These are phyloP conservation scores for Colletotrichum sp. DNA, from an alignment of 2,329 filamentous ascomycete genomes.

Conservation along the genomic window DNA sequence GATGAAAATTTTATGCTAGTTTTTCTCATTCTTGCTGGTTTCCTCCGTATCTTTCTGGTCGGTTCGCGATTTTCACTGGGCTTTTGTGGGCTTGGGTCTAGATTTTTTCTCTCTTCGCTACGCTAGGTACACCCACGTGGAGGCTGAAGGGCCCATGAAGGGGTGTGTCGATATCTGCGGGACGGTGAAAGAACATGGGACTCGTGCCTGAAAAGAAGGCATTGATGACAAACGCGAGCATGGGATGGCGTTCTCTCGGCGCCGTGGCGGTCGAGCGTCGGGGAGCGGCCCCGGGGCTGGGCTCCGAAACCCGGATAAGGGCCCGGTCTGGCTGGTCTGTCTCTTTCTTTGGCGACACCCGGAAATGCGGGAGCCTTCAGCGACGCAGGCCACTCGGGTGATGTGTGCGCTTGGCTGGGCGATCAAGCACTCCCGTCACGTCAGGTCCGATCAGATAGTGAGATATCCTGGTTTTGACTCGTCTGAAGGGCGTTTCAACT, in stretches of 20 bases:
- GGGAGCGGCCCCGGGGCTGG: background rate
- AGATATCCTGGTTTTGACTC: background rate
- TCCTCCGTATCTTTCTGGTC: background rate
- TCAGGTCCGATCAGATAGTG: background rate
- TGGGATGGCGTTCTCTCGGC: background rate
- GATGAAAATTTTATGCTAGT: background rate
- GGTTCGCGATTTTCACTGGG: background rate
- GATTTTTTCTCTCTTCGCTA: background rate
- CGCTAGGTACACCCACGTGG: background rate
- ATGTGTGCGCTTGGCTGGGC: background rate
- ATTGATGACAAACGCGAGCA: background rate
- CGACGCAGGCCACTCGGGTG: background rate
- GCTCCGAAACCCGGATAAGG: background rate
- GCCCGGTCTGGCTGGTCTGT: background rate
- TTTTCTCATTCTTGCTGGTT: background rate
- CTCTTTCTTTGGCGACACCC: background rate
- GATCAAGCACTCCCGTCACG: background rate
- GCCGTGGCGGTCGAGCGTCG: background rate
- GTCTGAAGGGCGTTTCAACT: constrained; percentile 2
- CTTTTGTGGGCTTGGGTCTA: constrained; percentile 1
- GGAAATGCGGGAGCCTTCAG: background rate
- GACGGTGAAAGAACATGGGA: background rate
- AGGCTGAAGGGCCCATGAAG: background rate
- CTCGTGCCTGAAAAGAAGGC: background rate
- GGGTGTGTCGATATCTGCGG: background rate